These are phyloP conservation scores for Thermothielavioides terrestris DNA, from an alignment of 495 filamentous ascomycete genomes.

Conservation along the genomic window DNA sequence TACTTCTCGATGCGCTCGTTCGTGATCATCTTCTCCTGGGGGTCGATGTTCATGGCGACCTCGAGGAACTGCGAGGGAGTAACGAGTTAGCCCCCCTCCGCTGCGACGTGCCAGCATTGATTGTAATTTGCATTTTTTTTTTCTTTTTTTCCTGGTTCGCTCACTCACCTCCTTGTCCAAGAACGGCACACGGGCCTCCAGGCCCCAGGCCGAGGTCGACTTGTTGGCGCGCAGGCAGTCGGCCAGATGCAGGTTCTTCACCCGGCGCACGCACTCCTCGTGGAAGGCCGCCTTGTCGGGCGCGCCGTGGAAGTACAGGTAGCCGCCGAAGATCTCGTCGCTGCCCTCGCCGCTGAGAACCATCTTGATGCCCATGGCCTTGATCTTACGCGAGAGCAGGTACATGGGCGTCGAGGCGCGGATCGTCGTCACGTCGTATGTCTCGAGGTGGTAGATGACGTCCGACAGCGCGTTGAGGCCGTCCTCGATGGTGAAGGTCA, in stretches of 20 bases:
- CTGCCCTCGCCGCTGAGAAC: conserved; percentile 92
- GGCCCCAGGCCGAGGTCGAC: conserved; percentile 96
- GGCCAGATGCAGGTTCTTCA: conserved; percentile 90
- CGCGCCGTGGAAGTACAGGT: conserved; percentile 95
- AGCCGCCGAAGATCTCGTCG: conserved; percentile 97
- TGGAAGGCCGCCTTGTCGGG: conserved; percentile 88
- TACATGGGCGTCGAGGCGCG: conserved; percentile 99
- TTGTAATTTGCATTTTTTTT: too few relatives aligned
- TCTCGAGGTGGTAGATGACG: conserved; percentile 96
- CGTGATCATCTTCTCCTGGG: conserved; percentile 88
- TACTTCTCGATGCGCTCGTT: conserved; percentile 92
- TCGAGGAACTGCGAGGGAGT: conserved; percentile 70
- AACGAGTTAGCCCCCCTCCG: background rate
- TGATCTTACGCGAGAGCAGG: conserved; percentile 93
- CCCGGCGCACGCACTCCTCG: conserved; percentile 79
- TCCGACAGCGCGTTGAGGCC: conserved; percentile 92
- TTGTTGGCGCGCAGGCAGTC: conserved; percentile 98
- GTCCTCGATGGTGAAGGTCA: conserved; percentile 96
- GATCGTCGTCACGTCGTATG: conserved; percentile 96
- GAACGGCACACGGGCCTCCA: conserved; percentile 97
- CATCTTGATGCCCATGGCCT: conserved; percentile 99
- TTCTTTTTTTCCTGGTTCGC: background rate
- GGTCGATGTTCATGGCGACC: conserved; percentile 83
- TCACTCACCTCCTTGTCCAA: conserved; percentile 70
- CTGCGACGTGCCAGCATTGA: background rate